A percentile compares a stretch with the other conserved stretches of the same genome.
phyloP scores from a whole-genome alignment of 148 eudicot species.

The Vaccinium darrowii region DNA sequence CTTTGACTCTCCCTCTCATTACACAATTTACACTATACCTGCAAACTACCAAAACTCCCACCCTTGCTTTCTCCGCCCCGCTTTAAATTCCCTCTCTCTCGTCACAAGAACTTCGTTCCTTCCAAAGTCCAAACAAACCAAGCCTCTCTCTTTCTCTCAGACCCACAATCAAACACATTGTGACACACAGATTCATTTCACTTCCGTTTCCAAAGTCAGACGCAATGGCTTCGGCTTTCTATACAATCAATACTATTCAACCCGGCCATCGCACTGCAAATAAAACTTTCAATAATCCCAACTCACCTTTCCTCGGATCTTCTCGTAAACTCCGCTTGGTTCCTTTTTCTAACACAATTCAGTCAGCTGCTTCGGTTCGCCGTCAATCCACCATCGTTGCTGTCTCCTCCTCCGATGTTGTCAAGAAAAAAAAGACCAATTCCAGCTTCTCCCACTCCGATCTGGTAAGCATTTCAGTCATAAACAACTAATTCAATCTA shows the following conservation, averaged over 20 bases:
- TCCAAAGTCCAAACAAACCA: too few species aligned
- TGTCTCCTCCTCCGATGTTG: conserved; percentile 54
- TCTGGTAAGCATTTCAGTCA: not conserved
- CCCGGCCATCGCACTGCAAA: conserved; percentile 7
- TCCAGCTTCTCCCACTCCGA: not conserved
- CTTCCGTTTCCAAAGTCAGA: not conserved
- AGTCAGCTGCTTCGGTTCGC: conserved; percentile 15
- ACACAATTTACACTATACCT: too few species aligned
- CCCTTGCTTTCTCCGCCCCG: too few species aligned
- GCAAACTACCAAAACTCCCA: too few species aligned
- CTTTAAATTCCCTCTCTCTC: too few species aligned
- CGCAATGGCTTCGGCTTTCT: conserved; percentile 13
- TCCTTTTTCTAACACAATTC: conserved; percentile 6
- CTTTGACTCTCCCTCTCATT: not conserved
- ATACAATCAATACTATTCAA: conserved; percentile 14
- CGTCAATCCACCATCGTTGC: conserved; percentile 41
- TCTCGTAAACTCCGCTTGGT: conserved; percentile 22
- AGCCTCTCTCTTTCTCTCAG: too few species aligned
- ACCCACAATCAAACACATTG: conserved; percentile 1
- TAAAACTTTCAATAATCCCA: not conserved
- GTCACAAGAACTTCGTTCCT: not conserved
- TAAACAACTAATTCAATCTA: not conserved
- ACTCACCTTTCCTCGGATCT: conserved; percentile 49
- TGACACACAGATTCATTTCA: not conserved
- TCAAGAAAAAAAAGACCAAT: conserved; percentile 54